Percentiles rank a stretch among this genome's conserved stretches.
Evolutionary conservation across 169 alveolate genomes (phyloP).

Genomic region (Eimeria maxima): DNA sequence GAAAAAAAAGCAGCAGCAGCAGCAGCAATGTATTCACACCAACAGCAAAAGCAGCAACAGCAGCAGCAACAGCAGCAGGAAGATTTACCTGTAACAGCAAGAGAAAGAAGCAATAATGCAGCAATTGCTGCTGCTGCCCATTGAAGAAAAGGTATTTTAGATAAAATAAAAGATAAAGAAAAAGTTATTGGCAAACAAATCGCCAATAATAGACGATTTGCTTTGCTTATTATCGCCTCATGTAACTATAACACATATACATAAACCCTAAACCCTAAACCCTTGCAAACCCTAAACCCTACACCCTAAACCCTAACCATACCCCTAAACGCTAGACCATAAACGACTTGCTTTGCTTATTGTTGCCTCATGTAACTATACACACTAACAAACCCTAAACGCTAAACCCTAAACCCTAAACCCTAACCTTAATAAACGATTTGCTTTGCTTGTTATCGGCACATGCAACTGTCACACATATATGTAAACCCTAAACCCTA

Average conservation of each 20-base stretch:
- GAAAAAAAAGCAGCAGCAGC: no score
- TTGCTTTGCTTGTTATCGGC: no score
- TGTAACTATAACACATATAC: background rate
- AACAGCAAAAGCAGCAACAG: no score
- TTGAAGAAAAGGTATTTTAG: background rate
- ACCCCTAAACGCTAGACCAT: no score
- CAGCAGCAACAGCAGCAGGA: no score
- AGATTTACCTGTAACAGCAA: slow-evolving; percentile 6
- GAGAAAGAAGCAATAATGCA: background rate
- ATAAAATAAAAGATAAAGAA: background rate
- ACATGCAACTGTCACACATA: no score
- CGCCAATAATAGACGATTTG: background rate
- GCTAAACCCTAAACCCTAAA: no score
- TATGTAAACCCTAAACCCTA: slow-evolving; percentile 13
- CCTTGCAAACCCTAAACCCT: background rate
- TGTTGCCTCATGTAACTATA: no score
- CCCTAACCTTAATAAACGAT: no score
- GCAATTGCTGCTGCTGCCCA: background rate
- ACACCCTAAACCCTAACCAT: background rate
- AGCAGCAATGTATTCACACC: no score
- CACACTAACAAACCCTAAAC: no score
- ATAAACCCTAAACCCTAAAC: slow-evolving; percentile 8
- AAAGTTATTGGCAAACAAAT: background rate
- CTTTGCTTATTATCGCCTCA: background rate
- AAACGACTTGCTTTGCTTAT: no score